Base-by-base conservation (phyloP, 441 rosid genomes). In the Adansonia gregorii region DNA sequence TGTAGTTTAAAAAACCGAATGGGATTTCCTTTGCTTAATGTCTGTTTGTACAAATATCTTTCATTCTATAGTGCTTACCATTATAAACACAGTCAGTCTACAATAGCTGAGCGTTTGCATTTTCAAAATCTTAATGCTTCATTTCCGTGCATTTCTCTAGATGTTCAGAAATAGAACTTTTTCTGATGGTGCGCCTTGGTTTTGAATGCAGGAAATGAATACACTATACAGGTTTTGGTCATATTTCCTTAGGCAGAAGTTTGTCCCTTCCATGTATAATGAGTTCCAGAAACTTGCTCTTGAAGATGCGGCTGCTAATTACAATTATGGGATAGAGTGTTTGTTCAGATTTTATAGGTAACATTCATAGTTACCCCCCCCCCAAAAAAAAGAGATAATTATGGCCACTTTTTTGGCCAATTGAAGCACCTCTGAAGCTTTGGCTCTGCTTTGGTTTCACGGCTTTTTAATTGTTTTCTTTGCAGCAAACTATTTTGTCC, bases 261-360 rank as follows among this genome's bases (percentile, higher is more conserved):
- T 91, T 85, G 89, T 88, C 39, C 88, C 88, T 58, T 87, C 97
- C 22, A 91, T 95, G 92, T 95, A 95, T 81, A 85, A 92, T 31
- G 99, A 95, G 82, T 95, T 95, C 82, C 87, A 78, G 83, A 92
- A 90, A 85, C 77, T 88, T 78, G 97, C 99, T 14, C 84, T 88
- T 54, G 99, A 95, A 82, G 99, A 95, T 86, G 94, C 97, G 46
- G 89, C 91, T 74, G 90, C 87, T 56, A 87, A 86, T 85, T 94
- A 95, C 86, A 75, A 88, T 83, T 95, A 95, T 79, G 99, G 99
- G 64, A 74, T 89, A 43, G 98, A 94, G 85, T 94, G 98, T 80
- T 98, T 95, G 81, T 95, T 95, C 88, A 91, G 99, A 86, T 95
- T 94, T 84, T 95, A 90, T 72, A 95, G 99, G 99, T 96, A 92